These are phyloP conservation scores for Calonectria pseudoturangicola DNA, from an alignment of 2,329 filamentous ascomycete species.

Conservation along the genomic window DNA sequence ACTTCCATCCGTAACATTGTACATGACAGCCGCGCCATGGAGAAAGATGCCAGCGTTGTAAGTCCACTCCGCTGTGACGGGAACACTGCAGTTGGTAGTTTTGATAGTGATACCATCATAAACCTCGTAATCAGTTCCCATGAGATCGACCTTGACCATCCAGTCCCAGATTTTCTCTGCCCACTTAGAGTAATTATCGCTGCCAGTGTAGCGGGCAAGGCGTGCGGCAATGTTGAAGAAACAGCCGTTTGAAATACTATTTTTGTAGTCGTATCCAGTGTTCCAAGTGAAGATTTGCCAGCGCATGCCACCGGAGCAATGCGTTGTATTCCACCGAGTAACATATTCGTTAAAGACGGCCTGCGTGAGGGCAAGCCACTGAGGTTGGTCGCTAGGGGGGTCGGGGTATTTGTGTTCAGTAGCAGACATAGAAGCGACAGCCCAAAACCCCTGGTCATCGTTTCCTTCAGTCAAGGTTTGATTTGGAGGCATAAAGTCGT, in stretches of 20 bases:
- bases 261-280: slow-evolving; percentile 81
- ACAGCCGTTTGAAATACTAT: slow-evolving; percentile 80
- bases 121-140: slow-evolving; percentile 72
- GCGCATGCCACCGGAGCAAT: slow-evolving; percentile 83
- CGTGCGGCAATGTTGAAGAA: slow-evolving; percentile 83
- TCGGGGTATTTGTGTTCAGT: slow-evolving; percentile 86
- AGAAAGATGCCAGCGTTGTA: slow-evolving; percentile 82
- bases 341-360: slow-evolving; percentile 88
- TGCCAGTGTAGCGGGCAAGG: slow-evolving; percentile 85
- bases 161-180: slow-evolving; percentile 82
- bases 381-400: slow-evolving; percentile 76
- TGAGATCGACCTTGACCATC: slow-evolving; percentile 73
- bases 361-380: slow-evolving; percentile 86
- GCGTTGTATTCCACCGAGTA: slow-evolving; percentile 78
- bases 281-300: slow-evolving; percentile 92
- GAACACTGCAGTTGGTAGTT: slow-evolving; percentile 66
- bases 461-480: slow-evolving; percentile 79
- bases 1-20: slow-evolving; percentile 72
- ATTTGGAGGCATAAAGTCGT: slow-evolving; percentile 80
- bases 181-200: slow-evolving; percentile 86
- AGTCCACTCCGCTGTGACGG: slow-evolving; percentile 78
- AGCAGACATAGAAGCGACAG: slow-evolving; percentile 84
- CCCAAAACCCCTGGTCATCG: slow-evolving; percentile 90
- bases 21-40: slow-evolving; percentile 77
- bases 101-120: slow-evolving; percentile 68